Percentiles rank a stretch among this genome's conserved stretches.
Evolutionary conservation across 306 rosid genomes (phyloP).

Genomic region (Senna tora): DNA sequence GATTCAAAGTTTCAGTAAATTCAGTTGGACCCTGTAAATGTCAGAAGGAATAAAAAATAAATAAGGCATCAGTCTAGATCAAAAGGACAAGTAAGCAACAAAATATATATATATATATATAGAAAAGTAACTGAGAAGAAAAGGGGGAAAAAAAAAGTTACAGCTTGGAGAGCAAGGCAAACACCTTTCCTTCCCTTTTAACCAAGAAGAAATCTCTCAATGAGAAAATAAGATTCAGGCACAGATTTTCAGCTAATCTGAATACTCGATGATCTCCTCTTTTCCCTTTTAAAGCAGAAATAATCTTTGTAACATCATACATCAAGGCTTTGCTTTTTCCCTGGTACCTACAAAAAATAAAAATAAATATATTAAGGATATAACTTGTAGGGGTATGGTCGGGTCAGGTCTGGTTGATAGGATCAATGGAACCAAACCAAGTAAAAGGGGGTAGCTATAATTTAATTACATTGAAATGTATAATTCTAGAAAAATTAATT

Average conservation of each 20-base stretch:
- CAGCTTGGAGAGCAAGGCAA: slow-evolving; percentile 43
- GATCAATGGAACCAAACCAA: too few relatives aligned
- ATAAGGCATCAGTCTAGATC: slow-evolving; percentile 23
- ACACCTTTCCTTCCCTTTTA: slow-evolving; percentile 96
- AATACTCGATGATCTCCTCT: slow-evolving; percentile 96
- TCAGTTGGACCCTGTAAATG: slow-evolving; percentile 90
- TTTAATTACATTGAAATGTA: too few relatives aligned
- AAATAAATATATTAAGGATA: slow-evolving; percentile 30
- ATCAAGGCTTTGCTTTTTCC: slow-evolving; percentile 93
- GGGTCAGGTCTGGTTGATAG: too few relatives aligned
- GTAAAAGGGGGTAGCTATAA: too few relatives aligned
- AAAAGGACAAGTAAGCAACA: slow-evolving; percentile 9
- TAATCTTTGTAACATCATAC: slow-evolving; percentile 96
- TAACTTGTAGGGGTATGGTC: too few relatives aligned
- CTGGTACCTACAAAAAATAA: slow-evolving; percentile 70
- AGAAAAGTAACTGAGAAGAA: neutral
- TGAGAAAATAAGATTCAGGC: slow-evolving; percentile 92
- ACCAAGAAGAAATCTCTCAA: slow-evolving; percentile 92
- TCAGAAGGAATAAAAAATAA: slow-evolving; percentile 30
- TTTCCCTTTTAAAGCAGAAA: slow-evolving; percentile 80
- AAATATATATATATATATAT: too few relatives aligned
- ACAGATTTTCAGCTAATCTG: slow-evolving; percentile 95
- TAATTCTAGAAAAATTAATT: too few relatives aligned
- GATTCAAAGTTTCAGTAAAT: slow-evolving; percentile 90
- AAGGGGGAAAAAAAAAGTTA: slow-evolving; percentile 17